Base-by-base conservation (phyloP, 768 basidiomycete species). In the Auriscalpium microsporum region DNA sequence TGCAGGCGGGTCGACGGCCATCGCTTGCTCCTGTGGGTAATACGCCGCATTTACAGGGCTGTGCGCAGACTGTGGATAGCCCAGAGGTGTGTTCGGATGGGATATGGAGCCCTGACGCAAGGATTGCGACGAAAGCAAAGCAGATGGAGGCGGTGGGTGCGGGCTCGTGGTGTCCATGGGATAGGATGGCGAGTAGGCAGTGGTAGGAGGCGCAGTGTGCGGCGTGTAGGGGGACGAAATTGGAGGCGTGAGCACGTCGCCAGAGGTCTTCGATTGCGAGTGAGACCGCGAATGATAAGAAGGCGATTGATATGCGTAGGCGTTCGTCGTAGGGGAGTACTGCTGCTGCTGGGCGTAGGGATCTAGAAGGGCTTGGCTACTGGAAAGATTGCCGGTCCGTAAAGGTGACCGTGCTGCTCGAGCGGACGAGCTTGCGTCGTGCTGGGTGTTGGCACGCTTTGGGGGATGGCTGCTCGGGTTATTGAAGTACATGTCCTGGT, bases 81-180 rank as follows among this genome's bases (percentile, higher is more conserved):
- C 84, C 60, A 90, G 74, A 10, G 87, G 89, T 0, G 87, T 90
- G 42, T 80, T 74, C 16, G 89, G 88, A 35, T 78, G 82, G 1
- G 88, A 89, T 44, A 76, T 63, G 8, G 86, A 82, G n/a, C 73
- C 72, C 60, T 78, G 78, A 62, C 81, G 78, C 52, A 71, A 64
- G 46, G 79, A 71, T 46, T 71, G 64, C 40, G 71, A 71, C 45
- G 83, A 73, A 68, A 80, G 82, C 10, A 77, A 64, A 61, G 78
- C 80, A 55, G 69, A 73, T 65, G 76, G 78, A 42, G 71, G 65
- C 46, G 74, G 69, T 28, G 81, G 84, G 56, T 81, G 79, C 16
- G 86, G 83, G 63, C 81, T 84, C 34, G 81, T 75, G 0, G 82
- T 80, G 45, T 84, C 81, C 80, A 86, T 84, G 9, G 79, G 60